These are phyloP conservation scores for Agapanthus africanus DNA, from an alignment of 106 monocot species.

Conservation along the genomic window DNA sequence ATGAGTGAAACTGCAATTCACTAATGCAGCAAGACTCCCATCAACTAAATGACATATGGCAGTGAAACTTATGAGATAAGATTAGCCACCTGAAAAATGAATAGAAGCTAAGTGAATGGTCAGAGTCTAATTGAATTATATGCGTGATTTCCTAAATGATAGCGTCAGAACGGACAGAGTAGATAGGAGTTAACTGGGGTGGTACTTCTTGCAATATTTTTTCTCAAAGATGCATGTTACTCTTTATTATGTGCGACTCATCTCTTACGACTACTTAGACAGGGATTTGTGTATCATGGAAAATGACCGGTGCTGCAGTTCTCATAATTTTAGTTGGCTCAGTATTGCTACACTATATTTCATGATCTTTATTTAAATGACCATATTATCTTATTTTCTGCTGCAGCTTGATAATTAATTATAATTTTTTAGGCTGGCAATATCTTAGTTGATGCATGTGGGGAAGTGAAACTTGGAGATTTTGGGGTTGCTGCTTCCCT, in stretches of 20 bases:
- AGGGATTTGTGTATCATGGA: background rate
- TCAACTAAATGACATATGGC: background rate
- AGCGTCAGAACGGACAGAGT: background rate
- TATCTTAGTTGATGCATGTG: constrained; percentile 62
- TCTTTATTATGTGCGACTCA: background rate
- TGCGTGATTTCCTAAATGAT: background rate
- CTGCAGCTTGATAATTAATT: constrained; percentile 64
- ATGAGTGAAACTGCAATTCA: background rate
- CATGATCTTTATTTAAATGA: background rate
- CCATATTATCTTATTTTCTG: constrained; percentile 26
- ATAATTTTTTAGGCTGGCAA: constrained; percentile 83
- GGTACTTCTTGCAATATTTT: background rate
- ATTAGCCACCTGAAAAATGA: background rate
- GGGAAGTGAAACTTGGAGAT: constrained; percentile 81
- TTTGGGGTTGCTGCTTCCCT: constrained; percentile 89
- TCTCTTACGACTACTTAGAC: background rate
- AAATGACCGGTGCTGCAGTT: background rate
- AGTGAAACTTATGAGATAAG: background rate
- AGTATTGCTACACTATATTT: background rate
- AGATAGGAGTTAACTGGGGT: background rate
- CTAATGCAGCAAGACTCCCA: background rate
- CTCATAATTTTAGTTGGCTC: background rate
- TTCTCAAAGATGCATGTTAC: background rate
- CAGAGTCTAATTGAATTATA: background rate
- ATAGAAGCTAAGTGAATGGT: background rate